Conservation (phyloP, 1,284 basidiomycete species). For the Sporisorium graminicola region DNA sequence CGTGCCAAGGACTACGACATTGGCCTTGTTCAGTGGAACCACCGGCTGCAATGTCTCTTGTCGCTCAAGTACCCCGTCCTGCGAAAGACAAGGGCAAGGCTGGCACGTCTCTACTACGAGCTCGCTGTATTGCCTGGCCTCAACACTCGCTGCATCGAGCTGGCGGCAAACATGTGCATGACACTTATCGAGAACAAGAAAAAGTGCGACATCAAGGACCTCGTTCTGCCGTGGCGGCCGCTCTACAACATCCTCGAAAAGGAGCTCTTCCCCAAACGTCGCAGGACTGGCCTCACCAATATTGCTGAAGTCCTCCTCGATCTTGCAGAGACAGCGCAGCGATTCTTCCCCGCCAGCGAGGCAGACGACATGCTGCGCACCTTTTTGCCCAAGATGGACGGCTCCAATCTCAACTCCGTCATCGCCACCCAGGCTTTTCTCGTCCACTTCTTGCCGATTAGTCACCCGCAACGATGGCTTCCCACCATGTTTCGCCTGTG, state of each 20-base stretch:
- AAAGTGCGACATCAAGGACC: slow-evolving; percentile 81
- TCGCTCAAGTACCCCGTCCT: slow-evolving; percentile 69
- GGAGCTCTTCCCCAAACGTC: slow-evolving; percentile 84
- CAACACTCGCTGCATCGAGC: slow-evolving; percentile 78
- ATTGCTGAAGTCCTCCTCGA: slow-evolving; percentile 86
- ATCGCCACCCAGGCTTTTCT: slow-evolving; percentile 65
- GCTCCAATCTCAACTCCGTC: slow-evolving; percentile 76
- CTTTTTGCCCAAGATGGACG: slow-evolving; percentile 82
- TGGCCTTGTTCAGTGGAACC: slow-evolving; percentile 74
- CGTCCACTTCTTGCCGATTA: slow-evolving; percentile 68
- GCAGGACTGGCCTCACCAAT: slow-evolving; percentile 68
- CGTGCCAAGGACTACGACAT: slow-evolving; percentile 77
- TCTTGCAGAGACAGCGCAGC: slow-evolving; percentile 82
- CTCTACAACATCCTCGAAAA: slow-evolving; percentile 83
- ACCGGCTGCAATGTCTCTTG: slow-evolving; percentile 65
- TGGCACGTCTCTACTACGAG: slow-evolving; percentile 87
- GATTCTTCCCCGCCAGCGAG: slow-evolving; percentile 91
- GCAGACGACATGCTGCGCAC: slow-evolving; percentile 88
- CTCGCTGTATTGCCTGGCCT: slow-evolving; percentile 81
- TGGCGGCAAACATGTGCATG: slow-evolving; percentile 80
- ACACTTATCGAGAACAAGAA: slow-evolving; percentile 82
- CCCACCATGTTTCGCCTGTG: slow-evolving; percentile 78
- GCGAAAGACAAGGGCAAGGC: slow-evolving; percentile 77
- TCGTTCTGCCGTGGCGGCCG: slow-evolving; percentile 89
- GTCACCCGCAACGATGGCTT: slow-evolving; percentile 64